Evolutionary conservation across 352 stramenopile species (phyloP).

Genomic region (Globisporangium cystogenes): DNA sequence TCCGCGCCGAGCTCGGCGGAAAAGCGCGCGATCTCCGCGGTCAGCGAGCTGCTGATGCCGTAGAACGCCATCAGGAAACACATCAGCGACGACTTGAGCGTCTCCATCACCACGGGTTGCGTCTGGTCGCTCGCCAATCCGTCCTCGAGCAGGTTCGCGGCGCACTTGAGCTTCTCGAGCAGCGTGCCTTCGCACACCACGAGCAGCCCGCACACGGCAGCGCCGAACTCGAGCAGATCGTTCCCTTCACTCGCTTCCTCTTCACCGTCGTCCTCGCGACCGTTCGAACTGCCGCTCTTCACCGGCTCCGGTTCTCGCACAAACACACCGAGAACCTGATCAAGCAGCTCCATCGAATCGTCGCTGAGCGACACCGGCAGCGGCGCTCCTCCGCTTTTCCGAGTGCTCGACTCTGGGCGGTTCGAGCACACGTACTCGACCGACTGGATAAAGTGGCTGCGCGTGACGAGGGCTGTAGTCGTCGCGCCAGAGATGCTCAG

Average conservation of each 20-base stretch:
- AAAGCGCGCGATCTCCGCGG: slow-evolving; percentile 61
- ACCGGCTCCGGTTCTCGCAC: slow-evolving; percentile 34
- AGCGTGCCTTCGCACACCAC: slow-evolving; percentile 63
- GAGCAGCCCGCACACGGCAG: slow-evolving; percentile 58
- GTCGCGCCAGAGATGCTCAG: slow-evolving; percentile 13
- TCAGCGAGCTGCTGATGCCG: slow-evolving; percentile 74
- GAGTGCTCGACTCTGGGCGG: slow-evolving; percentile 5
- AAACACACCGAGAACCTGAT: slow-evolving; percentile 63
- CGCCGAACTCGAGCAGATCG: slow-evolving; percentile 42
- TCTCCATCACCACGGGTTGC: slow-evolving; percentile 44
- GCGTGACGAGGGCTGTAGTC: slow-evolving; percentile 29
- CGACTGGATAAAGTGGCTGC: slow-evolving; percentile 40
- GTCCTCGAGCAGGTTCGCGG: slow-evolving; percentile 28
- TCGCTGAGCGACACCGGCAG: slow-evolving; percentile 39
- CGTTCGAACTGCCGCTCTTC: slow-evolving; percentile 8
- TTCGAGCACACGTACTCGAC: slow-evolving; percentile 40
- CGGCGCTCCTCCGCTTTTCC: not conserved
- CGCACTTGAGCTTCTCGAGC: slow-evolving; percentile 49
- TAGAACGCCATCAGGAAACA: slow-evolving; percentile 84
- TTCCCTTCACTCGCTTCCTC: slow-evolving; percentile 45
- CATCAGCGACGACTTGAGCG: slow-evolving; percentile 56
- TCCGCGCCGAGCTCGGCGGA: slow-evolving; percentile 65
- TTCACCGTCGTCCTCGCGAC: slow-evolving; percentile 18
- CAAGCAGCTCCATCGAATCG: slow-evolving; percentile 53
- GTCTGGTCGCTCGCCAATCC: slow-evolving; percentile 20